phyloP scores from a whole-genome alignment of 805 yeast genomes.

The Kuraishia borneana region DNA sequence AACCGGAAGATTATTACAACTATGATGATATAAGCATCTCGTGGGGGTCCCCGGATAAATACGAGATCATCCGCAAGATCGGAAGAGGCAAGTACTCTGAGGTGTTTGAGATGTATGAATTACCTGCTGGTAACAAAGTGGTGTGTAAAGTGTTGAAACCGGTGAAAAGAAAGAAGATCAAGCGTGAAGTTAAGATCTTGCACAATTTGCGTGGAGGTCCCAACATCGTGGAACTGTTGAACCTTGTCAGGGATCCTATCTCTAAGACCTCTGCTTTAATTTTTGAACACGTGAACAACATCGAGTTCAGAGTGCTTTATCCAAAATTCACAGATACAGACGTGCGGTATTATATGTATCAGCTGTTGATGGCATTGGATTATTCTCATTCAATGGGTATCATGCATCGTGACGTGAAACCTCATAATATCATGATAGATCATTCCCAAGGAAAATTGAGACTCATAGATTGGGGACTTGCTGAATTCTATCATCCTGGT shows the following conservation, averaged over 20 bases:
- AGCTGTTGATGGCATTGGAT: constrained; percentile 74
- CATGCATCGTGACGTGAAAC: constrained; percentile 93
- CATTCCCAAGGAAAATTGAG: constrained; percentile 59
- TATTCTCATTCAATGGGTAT: constrained; percentile 91
- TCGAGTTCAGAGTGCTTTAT: constrained; percentile 73
- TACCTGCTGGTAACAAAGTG: constrained; percentile 50
- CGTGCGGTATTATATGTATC: constrained; percentile 73
- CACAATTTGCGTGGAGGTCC: constrained; percentile 82
- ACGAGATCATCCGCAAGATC: constrained; percentile 71
- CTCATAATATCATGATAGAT: constrained; percentile 93
- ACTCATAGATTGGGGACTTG: constrained; percentile 91
- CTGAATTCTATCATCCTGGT: constrained; percentile 86
- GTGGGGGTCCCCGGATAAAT: constrained; percentile 41
- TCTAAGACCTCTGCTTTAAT: constrained; percentile 79
- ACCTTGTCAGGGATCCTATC: constrained; percentile 71
- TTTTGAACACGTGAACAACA: constrained; percentile 76
- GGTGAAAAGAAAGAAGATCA: constrained; percentile 83
- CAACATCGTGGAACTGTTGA: constrained; percentile 65
- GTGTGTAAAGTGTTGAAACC: constrained; percentile 90
- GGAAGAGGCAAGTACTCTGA: constrained; percentile 96
- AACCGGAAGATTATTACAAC: constrained; percentile 77
- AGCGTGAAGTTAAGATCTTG: constrained; percentile 78
- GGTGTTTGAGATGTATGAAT: constrained; percentile 77
- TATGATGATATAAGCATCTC: constrained; percentile 56
- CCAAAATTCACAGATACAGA: constrained; percentile 68